These are phyloP conservation scores for Thalassiosira profunda DNA, from an alignment of 108 stramenopile genomes.

Conservation along the genomic window DNA sequence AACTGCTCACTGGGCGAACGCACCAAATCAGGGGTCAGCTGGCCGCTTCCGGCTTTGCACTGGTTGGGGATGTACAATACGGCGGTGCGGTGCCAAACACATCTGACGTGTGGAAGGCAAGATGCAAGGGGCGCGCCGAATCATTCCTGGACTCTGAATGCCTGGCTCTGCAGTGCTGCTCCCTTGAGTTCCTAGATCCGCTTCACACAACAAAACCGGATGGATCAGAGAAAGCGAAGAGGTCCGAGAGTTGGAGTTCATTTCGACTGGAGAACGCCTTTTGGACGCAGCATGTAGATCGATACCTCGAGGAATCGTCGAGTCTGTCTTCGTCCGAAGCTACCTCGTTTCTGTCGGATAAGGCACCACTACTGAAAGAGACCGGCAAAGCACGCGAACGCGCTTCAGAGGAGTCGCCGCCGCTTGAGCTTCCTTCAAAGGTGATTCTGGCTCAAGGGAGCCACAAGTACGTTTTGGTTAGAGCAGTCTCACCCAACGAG, in stretches of 20 bases:
- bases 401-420: background rate
- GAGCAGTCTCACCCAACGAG: conserved; percentile 12
- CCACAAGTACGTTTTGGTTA: conserved; percentile 75
- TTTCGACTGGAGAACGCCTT: conserved; percentile 60
- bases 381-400: background rate
- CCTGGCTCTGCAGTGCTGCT: conserved; percentile 80
- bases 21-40: conserved; percentile 94
- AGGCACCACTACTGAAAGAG: background rate
- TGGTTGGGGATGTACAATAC: conserved; percentile 86
- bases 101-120: background rate
- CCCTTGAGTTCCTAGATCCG: conserved; percentile 52
- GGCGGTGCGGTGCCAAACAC: conserved; percentile 67
- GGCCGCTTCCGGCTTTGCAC: conserved; percentile 68
- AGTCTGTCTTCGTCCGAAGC: background rate
- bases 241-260: conserved; percentile 60
- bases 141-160: conserved; percentile 41
- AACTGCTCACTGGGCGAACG: conserved; percentile 83
- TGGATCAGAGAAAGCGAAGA: background rate
- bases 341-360: conserved; percentile 5
- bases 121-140: background rate
- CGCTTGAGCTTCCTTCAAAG: conserved; percentile 48
- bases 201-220: background rate
- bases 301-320: conserved; percentile 26
- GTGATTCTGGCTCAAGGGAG: conserved; percentile 61
- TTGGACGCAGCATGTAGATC: conserved; percentile 66